These are phyloP conservation scores for Sphenostylis stenocarpa DNA, from an alignment of 306 rosid species.

Conservation along the genomic window DNA sequence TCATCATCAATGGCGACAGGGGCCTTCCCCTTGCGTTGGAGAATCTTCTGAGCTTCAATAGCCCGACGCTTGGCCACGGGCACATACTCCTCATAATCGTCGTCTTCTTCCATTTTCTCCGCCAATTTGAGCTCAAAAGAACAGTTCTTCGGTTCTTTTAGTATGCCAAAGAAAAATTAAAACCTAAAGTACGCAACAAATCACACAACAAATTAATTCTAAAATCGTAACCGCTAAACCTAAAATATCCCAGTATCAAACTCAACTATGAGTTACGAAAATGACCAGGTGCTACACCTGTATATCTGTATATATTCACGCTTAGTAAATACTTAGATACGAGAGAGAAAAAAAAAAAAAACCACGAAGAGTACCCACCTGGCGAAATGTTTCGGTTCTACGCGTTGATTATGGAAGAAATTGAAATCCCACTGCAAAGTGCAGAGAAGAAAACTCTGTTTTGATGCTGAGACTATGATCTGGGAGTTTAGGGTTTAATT, in stretches of 20 bases:
- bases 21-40: conserved; percentile 72
- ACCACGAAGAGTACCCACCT: neutral
- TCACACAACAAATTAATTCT: neutral
- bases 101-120: conserved; percentile 66
- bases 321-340: neutral
- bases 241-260: neutral
- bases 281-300: too few relatives aligned
- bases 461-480: neutral
- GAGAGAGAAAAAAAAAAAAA: neutral
- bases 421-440: neutral
- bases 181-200: neutral
- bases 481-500: neutral
- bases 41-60: conserved; percentile 82
- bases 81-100: conserved; percentile 73
- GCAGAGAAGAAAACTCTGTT: neutral
- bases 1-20: conserved; percentile 58
- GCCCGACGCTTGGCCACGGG: conserved; percentile 94
- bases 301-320: too few relatives aligned
- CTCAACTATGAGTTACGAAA: neutral
- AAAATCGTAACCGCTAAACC: neutral
- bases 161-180: neutral
- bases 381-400: neutral
- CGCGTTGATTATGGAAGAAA: neutral
- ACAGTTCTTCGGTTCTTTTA: neutral
- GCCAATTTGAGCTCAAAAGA: neutral